Conservation (phyloP, 768 basidiomycete genomes). For the Zangia roseola region DNA sequence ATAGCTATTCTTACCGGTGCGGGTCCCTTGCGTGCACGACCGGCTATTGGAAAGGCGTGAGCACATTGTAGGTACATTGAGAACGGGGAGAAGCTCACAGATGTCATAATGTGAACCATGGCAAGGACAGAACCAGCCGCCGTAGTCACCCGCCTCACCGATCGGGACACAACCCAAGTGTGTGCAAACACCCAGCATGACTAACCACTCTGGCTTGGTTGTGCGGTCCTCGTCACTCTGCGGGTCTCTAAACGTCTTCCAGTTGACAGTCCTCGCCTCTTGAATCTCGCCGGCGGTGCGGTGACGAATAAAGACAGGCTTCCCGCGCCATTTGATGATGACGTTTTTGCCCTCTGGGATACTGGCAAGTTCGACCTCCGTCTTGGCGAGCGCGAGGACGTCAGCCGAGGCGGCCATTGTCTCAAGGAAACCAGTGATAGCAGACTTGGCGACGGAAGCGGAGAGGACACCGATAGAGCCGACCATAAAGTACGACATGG, state of each 20-base stretch:
- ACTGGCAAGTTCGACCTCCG: constrained; percentile 84
- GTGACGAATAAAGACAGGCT: constrained; percentile 99
- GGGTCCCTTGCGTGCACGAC: constrained; percentile 93
- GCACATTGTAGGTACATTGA: not conserved
- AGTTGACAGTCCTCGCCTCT: constrained; percentile 82
- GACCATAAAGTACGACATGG: constrained; percentile 87
- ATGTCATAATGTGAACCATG: constrained; percentile 99
- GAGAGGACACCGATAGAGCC: constrained; percentile 90
- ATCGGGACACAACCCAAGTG: constrained; percentile 99
- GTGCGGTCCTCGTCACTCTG: constrained; percentile 85
- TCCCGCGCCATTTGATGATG: constrained; percentile 99
- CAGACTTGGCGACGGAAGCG: constrained; percentile 92
- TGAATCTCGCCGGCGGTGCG: constrained; percentile 88
- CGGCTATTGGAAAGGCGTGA: constrained; percentile 51
- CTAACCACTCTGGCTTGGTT: constrained; percentile 95
- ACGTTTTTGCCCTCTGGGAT: constrained; percentile 99
- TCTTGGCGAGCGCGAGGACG: constrained; percentile 96
- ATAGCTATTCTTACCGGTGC: constrained; percentile 69
- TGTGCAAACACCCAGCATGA: constrained; percentile 93
- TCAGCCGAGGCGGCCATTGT: constrained; percentile 98
- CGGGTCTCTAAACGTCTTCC: constrained; percentile 90
- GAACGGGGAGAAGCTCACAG: constrained; percentile 50
- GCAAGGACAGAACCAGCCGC: constrained; percentile 99
- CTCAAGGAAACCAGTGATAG: constrained; percentile 89
- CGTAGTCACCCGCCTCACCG: constrained; percentile 94